These are phyloP conservation scores for Fusarium mangiferae DNA, from an alignment of 2,329 filamentous ascomycete species.

Conservation along the genomic window DNA sequence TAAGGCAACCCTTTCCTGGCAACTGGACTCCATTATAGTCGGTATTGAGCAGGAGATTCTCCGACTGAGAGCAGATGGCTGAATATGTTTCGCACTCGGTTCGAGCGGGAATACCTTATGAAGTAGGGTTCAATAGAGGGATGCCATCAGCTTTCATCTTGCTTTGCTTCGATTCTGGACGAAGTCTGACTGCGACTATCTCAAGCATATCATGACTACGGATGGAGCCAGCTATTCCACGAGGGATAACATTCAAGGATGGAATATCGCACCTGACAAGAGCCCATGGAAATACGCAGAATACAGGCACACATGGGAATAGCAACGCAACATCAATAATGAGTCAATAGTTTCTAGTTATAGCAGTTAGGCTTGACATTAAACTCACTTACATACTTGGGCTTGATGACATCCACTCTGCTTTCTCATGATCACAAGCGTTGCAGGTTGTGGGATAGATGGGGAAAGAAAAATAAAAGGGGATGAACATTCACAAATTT, in stretches of 20 bases:
- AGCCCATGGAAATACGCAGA: not conserved
- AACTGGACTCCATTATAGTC: not conserved
- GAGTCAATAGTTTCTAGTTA: not conserved
- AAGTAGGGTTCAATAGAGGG: not conserved
- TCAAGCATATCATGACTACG: not conserved
- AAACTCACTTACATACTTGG: not conserved
- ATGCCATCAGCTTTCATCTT: not conserved
- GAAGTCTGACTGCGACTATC: not conserved
- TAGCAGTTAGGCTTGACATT: too few relatives aligned
- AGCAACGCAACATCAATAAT: not conserved
- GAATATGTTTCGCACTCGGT: not conserved
- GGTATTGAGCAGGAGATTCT: not conserved
- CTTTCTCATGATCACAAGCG: not conserved
- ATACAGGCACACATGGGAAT: not conserved
- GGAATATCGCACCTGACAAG: not conserved
- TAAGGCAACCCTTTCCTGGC: not conserved
- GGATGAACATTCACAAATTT: not conserved
- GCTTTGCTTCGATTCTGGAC: not conserved
- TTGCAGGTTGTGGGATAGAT: not conserved
- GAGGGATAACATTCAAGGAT: not conserved
- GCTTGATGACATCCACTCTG: not conserved
- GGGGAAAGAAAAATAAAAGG: too few relatives aligned
- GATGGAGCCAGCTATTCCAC: not conserved
- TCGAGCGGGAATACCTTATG: accelerated
- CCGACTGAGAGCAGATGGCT: not conserved